Percentiles rank a stretch among this genome's conserved stretches.
Conservation (phyloP, 1,284 basidiomycete species). For the Trichosporon inkin region DNA sequence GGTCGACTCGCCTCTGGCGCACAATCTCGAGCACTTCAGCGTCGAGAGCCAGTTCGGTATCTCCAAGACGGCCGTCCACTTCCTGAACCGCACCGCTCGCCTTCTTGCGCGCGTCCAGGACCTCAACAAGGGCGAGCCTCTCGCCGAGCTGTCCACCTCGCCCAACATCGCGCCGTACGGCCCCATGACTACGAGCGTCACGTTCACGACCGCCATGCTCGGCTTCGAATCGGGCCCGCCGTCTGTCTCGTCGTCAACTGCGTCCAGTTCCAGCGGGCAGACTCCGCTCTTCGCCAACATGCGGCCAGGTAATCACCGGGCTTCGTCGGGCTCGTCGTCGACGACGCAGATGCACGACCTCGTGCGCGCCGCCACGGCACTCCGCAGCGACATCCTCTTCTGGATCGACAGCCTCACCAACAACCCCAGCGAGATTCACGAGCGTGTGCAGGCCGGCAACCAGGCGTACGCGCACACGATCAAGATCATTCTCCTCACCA, state of each 20-base stretch:
- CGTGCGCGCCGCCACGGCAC: conserved; percentile 33
- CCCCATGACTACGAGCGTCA: conserved; percentile 21
- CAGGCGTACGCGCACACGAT: conserved; percentile 50
- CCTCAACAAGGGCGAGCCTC: conserved; percentile 15
- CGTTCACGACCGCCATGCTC: neutral
- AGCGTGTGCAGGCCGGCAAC: conserved; percentile 51
- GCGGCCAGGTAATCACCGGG: neutral
- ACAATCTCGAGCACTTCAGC: conserved; percentile 49
- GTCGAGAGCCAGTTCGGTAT: conserved; percentile 56
- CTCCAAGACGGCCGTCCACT: conserved; percentile 46
- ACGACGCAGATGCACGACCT: conserved; percentile 13
- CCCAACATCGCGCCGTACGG: conserved; percentile 34
- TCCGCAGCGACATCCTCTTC: conserved; percentile 46
- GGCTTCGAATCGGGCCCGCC: conserved; percentile 1
- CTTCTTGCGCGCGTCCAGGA: conserved; percentile 33
- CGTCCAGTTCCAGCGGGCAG: neutral
- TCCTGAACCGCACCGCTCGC: conserved; percentile 39
- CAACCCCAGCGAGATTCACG: conserved; percentile 41
- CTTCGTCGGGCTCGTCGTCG: neutral
- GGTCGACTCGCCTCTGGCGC: conserved; percentile 11
- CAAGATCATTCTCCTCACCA: conserved; percentile 54
- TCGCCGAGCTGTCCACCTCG: conserved; percentile 25
- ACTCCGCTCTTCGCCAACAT: neutral
- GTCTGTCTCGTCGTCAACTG: conserved; percentile 6
- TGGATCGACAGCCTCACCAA: conserved; percentile 45